Evolutionary conservation across 257 asterid genomes (phyloP).

Genomic region (Salvia miltiorrhiza): DNA sequence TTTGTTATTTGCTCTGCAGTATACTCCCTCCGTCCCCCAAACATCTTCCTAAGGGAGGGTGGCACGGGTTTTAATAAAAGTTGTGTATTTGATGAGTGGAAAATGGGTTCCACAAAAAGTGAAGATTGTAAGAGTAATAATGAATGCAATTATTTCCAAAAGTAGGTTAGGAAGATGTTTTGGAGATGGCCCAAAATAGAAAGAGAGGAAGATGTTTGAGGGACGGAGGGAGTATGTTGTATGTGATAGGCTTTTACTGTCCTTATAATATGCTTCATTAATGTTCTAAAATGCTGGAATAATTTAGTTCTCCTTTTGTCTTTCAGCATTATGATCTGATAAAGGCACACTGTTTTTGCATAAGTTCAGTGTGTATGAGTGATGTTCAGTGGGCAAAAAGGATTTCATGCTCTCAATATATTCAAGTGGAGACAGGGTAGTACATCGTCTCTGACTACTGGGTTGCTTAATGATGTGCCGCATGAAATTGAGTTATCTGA

Average conservation of each 20-base stretch:
- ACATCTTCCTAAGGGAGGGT: too few species aligned
- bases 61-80: too few species aligned
- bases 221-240: too few species aligned
- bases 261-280: not conserved
- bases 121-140: too few species aligned
- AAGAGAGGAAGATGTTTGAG: too few species aligned
- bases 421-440: slow-evolving; percentile 65
- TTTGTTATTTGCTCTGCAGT: not conserved
- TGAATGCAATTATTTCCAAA: too few species aligned
- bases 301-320: slow-evolving; percentile 7
- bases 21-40: too few species aligned
- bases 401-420: slow-evolving; percentile 53
- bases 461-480: slow-evolving; percentile 59
- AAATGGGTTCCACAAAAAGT: too few species aligned
- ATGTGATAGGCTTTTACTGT: not conserved
- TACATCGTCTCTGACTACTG: slow-evolving; percentile 60
- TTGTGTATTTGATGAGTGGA: too few species aligned
- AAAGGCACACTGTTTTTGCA: slow-evolving; percentile 37
- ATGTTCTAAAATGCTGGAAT: not conserved
- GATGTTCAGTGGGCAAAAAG: slow-evolving; percentile 83
- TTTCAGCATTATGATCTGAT: slow-evolving; percentile 41
- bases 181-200: too few species aligned
- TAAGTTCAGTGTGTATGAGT: slow-evolving; percentile 48
- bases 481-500: slow-evolving; percentile 85
- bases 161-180: too few species aligned